These are phyloP conservation scores for Sclerotinia glacialis DNA, from an alignment of 2,329 filamentous ascomycete genomes.

Conservation along the genomic window DNA sequence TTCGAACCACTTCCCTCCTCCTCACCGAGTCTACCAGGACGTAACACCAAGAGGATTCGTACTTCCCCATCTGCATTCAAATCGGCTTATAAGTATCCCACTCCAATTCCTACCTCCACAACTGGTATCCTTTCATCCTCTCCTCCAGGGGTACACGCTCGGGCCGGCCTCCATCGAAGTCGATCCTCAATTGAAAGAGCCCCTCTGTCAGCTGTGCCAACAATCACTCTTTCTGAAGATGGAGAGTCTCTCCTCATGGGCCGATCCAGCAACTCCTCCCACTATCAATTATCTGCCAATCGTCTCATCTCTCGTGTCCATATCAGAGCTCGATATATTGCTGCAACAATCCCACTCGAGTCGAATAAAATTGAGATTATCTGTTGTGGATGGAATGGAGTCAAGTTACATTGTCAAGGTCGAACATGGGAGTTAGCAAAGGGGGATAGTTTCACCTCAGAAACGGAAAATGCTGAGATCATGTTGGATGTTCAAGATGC, in stretches of 20 bases:
- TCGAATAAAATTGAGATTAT: constrained; percentile 80
- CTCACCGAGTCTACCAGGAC: constrained; percentile 67
- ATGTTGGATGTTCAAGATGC: constrained; percentile 95
- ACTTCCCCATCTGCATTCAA: constrained; percentile 43
- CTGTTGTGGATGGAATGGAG: constrained; percentile 93
- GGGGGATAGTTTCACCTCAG: constrained; percentile 84
- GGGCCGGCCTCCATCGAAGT: constrained; percentile 56
- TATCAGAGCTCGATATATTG: constrained; percentile 80
- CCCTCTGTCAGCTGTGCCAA: constrained; percentile 80
- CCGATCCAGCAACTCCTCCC: constrained; percentile 89
- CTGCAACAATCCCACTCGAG: constrained; percentile 64
- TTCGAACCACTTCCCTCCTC: constrained; percentile 81
- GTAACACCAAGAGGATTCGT: constrained; percentile 64
- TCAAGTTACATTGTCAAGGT: constrained; percentile 88
- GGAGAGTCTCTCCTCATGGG: constrained; percentile 85
- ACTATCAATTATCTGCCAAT: constrained; percentile 90
- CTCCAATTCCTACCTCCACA: constrained; percentile 88
- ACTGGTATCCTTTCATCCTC: constrained; percentile 89
- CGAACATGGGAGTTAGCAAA: constrained; percentile 82
- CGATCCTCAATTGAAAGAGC: constrained; percentile 66
- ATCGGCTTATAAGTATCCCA: constrained; percentile 68
- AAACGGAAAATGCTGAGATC: constrained; percentile 83
- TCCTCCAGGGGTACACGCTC: constrained; percentile 57
- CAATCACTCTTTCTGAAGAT: constrained; percentile 74
- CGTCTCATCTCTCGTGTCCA: constrained; percentile 91